phyloP scores from a whole-genome alignment of 1,284 basidiomycete genomes.

The Peniophora sp. region DNA sequence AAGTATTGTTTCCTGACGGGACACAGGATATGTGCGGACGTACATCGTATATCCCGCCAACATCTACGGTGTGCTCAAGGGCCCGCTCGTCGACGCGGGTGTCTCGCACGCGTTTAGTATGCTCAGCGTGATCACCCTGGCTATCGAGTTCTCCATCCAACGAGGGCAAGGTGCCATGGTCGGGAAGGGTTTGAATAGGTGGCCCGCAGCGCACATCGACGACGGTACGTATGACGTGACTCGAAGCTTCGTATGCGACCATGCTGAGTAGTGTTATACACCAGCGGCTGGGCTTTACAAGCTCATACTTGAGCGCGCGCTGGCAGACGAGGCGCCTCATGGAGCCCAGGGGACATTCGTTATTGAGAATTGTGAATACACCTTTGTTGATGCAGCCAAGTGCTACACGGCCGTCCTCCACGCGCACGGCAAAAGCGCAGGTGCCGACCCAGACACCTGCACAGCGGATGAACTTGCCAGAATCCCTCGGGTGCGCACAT shows the following conservation, averaged over 20 bases:
- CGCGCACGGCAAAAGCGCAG: slow-evolving; percentile 19
- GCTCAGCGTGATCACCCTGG: slow-evolving; percentile 27
- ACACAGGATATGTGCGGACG: slow-evolving; percentile 31
- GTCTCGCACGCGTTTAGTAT: slow-evolving; percentile 36
- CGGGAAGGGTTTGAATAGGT: slow-evolving; percentile 30
- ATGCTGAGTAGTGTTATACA: not conserved
- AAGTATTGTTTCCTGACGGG: not conserved
- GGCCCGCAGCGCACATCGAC: slow-evolving; percentile 36
- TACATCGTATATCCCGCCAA: slow-evolving; percentile 40
- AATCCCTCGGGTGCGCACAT: slow-evolving; percentile 7
- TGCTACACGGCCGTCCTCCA: slow-evolving; percentile 38
- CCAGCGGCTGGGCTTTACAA: slow-evolving; percentile 10
- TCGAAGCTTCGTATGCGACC: too few species aligned
- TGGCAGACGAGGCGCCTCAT: slow-evolving; percentile 8
- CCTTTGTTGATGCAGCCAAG: slow-evolving; percentile 28
- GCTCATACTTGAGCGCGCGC: slow-evolving; percentile 11
- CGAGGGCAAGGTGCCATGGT: slow-evolving; percentile 18
- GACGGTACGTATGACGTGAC: slow-evolving; percentile 27
- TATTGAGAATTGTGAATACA: slow-evolving; percentile 15
- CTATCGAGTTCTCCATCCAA: slow-evolving; percentile 28
- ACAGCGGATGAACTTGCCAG: slow-evolving; percentile 9
- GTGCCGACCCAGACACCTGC: slow-evolving; percentile 10
- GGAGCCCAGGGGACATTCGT: slow-evolving; percentile 17
- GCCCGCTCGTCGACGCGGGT: slow-evolving; percentile 34
- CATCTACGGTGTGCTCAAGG: slow-evolving; percentile 38